Evolutionary conservation across 352 stramenopile species (phyloP), one percentile per base, ranked within the genome.

Genomic region (Globisporangium canariense): DNA sequence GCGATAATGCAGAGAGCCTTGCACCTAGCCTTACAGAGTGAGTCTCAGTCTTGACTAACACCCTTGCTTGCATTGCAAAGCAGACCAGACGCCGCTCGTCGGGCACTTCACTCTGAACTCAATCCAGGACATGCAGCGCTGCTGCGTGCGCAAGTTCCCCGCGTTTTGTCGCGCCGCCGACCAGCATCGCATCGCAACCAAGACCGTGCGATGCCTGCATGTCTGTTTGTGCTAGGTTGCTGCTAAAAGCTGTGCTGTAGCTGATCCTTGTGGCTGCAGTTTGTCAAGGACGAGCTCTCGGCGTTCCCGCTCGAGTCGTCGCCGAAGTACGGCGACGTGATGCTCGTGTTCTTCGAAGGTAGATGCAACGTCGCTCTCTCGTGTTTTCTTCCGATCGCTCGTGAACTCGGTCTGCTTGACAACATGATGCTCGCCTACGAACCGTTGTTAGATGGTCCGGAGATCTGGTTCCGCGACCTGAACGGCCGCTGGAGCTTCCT

Each of bases 381-480:
- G 1, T 41, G 36, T 41, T 14, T 8, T 36, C 30, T 43, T 51
- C 47, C 46, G 56, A 8, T 11, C 32, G 6, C n/a, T 38, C 10
- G 32, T 30, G 36, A 41, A 41, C 9, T 16, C 10, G 3, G 11
- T 41, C 9, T 11, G 36, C 14, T 41, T 11, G 6, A 51, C 28
- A n/a, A 3, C 7, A 28, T 28, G 18, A n/a, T n/a, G 46, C 46
- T 25, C 46, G 41, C 13, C n/a, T 4, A 20, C n/a, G 8, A 25
- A 25, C 34, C 14, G 7, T 22, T 38, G 46, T 8, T 57, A 90
- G 79, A 73, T 54, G 60, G 46, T 34, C 58, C 76, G 14, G 75
- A 93, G 66, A 71, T 91, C 46, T 91, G 85, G 85, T 88, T 91
- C 62, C 71, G 69, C 11, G 75, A 91, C 62, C 60, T 88, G 41